phyloP scores from a whole-genome alignment of 2,329 filamentous ascomycete species.

The Didymella keratinophila region DNA sequence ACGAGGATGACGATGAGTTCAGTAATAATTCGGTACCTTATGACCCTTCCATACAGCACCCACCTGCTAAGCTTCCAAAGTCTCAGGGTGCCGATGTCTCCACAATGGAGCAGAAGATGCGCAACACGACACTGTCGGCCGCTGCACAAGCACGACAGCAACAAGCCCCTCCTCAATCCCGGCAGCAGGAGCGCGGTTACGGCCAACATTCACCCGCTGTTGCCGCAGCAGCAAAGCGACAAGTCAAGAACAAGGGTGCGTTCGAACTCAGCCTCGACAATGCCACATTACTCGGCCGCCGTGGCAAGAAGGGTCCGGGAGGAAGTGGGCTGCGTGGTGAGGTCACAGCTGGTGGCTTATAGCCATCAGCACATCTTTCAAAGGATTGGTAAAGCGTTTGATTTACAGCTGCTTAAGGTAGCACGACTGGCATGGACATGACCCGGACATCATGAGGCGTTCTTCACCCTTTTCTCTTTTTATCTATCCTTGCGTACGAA shows the following conservation, averaged over 20 bases:
- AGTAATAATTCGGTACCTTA: slow-evolving; percentile 67
- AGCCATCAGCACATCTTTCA: slow-evolving; percentile 39
- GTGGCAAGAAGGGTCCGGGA: slow-evolving; percentile 59
- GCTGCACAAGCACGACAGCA: slow-evolving; percentile 68
- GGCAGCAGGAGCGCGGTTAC: slow-evolving; percentile 71
- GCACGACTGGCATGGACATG: slow-evolving; percentile 22
- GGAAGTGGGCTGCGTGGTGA: slow-evolving; percentile 58
- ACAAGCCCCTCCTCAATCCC: slow-evolving; percentile 47
- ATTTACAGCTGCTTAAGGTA: slow-evolving; percentile 16
- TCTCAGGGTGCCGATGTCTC: slow-evolving; percentile 69
- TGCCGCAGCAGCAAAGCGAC: slow-evolving; percentile 81
- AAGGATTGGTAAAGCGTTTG: slow-evolving; percentile 41
- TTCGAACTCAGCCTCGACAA: slow-evolving; percentile 95
- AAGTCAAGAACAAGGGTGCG: slow-evolving; percentile 78
- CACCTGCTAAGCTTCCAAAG: slow-evolving; percentile 73
- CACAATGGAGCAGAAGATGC: slow-evolving; percentile 85
- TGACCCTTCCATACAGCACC: slow-evolving; percentile 56
- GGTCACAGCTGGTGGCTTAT: slow-evolving; percentile 46
- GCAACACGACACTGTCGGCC: slow-evolving; percentile 77
- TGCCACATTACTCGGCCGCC: slow-evolving; percentile 83
- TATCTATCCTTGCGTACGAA: slow-evolving; percentile 11
- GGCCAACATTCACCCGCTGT: slow-evolving; percentile 88
- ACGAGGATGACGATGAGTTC: slow-evolving; percentile 71
- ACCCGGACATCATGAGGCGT: slow-evolving; percentile 33
- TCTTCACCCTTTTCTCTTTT: slow-evolving; percentile 19